Conservation (phyloP, 2,329 filamentous ascomycete genomes). For the Myriosclerotinia duriaeana region DNA sequence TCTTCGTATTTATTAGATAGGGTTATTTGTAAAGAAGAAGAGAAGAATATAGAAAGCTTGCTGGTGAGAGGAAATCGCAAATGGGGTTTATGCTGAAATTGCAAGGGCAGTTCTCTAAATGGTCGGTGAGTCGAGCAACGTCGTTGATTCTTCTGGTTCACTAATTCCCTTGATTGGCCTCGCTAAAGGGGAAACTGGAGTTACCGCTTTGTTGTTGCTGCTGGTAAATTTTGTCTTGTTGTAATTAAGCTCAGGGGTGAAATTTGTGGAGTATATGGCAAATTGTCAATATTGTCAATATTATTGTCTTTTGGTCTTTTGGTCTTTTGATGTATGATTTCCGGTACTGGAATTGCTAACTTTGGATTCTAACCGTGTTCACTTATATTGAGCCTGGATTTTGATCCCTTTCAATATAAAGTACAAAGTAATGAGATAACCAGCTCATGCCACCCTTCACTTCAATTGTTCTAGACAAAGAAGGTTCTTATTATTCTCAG, state of each 20-base stretch:
- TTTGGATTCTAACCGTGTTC: not conserved
- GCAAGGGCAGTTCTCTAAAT: conserved; percentile 24
- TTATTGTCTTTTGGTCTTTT: conserved; percentile 11
- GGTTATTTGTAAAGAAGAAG: conserved; percentile 12
- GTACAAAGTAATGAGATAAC: not conserved
- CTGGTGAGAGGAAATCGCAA: conserved; percentile 26
- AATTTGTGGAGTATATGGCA: conserved; percentile 21
- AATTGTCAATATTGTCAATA: not conserved
- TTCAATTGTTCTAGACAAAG: conserved; percentile 19
- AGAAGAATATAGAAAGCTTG: conserved; percentile 17
- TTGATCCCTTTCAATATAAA: not conserved
- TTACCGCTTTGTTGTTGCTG: conserved; percentile 34
- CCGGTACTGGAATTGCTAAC: not conserved
- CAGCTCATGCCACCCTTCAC: conserved; percentile 4
- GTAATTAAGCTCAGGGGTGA: conserved; percentile 23
- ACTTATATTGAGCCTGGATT: not conserved
- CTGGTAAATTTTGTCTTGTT: conserved; percentile 28
- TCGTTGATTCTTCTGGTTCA: conserved; percentile 21
- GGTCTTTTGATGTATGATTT: conserved; percentile 15
- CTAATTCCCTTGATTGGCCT: conserved; percentile 35
- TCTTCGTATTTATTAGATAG: conserved; percentile 17
- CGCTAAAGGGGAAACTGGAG: conserved; percentile 30
- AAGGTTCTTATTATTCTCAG: not conserved
- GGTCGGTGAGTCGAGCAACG: conserved; percentile 31
- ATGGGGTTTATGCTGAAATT: conserved; percentile 22